Base-by-base conservation (phyloP, 805 yeast genomes). In the Deakozyma indianensis region DNA sequence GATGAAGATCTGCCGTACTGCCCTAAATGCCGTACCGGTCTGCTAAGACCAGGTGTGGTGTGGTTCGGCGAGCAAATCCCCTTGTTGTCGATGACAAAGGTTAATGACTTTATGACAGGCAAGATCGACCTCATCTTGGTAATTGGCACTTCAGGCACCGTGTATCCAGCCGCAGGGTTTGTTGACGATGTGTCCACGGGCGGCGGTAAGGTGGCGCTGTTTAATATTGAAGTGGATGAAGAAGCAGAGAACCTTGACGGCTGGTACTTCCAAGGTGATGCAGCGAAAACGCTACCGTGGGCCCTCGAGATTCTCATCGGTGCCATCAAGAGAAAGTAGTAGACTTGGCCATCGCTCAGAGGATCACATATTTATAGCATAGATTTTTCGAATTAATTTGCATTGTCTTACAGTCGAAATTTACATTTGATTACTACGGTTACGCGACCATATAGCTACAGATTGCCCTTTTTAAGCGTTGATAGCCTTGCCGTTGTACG, bases 51-150 rank as follows among this genome's bases (percentile, higher is more conserved):
- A 0, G 95, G 92, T 0, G 94, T 87, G 2, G 88, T 86, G 3
- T 87, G 95, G 96, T 85, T 82, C 62, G 96, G 96, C n/a, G 96
- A 87, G 61, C 71, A 86, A 15, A 64, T 87, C 41, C 85, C 94
- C 0, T 60, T 83, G 45, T 63, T 63, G 42, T 71, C 70, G 11
- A 72, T 87, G 47, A 79, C 77, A 49, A 64, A 64, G 40, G 85
- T 84, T 3, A 95, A 86, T 62, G 75, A 73, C 41, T 86, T 83
- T 53, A 69, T 85, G 3, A 71, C 75, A 51, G 66, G 66, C 22
- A 64, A 65, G 29, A 79, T 83, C 21, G 95, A 86, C 55, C 62
- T 87, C 55, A 77, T 85, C 2, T 64, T 86, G 43, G 94, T 87
- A 15, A 75, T 87, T 4, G 96, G 96, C 1, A 84, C 95, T 1